phyloP scores from a whole-genome alignment of 2,329 filamentous ascomycete species.

The Biscogniauxia sp. region DNA sequence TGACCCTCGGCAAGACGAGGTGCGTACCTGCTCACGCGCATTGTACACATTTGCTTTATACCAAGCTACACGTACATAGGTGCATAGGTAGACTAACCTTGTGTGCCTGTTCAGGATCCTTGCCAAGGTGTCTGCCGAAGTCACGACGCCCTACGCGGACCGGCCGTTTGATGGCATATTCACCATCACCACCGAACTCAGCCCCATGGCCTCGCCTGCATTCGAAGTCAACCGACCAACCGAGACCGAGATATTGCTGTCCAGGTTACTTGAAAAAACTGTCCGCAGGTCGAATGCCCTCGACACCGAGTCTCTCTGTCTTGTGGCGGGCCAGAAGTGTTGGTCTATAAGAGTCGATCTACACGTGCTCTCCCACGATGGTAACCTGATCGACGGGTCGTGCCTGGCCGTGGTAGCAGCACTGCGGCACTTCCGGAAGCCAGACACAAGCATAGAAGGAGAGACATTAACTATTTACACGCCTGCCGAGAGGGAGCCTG shows the following conservation, averaged over 20 bases:
- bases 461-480: constrained; percentile 83
- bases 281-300: constrained; percentile 88
- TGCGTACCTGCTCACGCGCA: constrained; percentile 35
- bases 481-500: constrained; percentile 80
- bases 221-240: constrained; percentile 85
- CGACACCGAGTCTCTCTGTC: constrained; percentile 93
- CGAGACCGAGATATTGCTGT: constrained; percentile 80
- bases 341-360: constrained; percentile 90
- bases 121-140: constrained; percentile 82
- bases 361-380: constrained; percentile 88
- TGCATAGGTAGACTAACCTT: background rate
- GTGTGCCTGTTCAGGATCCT: constrained; percentile 58
- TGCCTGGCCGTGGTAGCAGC: constrained; percentile 87
- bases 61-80: too few species aligned
- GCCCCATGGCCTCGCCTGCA: constrained; percentile 85
- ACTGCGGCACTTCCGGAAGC: constrained; percentile 85
- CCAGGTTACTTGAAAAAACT: constrained; percentile 88
- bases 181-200: constrained; percentile 86
- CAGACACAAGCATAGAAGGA: constrained; percentile 83
- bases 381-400: constrained; percentile 80
- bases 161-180: constrained; percentile 95
- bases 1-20: constrained; percentile 88
- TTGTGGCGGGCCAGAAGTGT: constrained; percentile 85
- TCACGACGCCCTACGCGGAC: constrained; percentile 80
- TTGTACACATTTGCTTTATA: too few species aligned